Conservation (phyloP, 2,329 filamentous ascomycete genomes). For the Pseudogymnoascus sp. region DNA sequence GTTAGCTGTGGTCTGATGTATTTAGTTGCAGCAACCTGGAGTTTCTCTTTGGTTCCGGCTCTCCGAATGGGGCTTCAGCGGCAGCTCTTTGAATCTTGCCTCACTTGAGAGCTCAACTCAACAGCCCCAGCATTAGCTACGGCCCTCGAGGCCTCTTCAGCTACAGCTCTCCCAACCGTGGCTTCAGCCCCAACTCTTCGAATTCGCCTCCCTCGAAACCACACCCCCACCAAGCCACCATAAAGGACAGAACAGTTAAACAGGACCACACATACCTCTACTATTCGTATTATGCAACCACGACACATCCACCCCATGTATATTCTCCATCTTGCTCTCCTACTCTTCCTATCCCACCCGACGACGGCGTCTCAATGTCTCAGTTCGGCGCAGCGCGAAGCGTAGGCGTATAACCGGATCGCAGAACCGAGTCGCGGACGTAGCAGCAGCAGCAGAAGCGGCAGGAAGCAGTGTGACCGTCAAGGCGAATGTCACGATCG, state of each 20-base stretch:
- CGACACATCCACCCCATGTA: conserved; percentile 27
- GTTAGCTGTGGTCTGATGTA: conserved; percentile 11
- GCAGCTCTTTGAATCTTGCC: neutral
- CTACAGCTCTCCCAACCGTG: neutral
- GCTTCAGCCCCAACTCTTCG: neutral
- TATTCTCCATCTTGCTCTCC: conserved; percentile 23
- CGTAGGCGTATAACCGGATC: neutral
- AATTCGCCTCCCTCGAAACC: neutral
- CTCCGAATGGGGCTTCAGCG: neutral
- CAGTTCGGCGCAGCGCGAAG: neutral
- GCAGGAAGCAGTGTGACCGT: neutral
- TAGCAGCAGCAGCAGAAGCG: neutral
- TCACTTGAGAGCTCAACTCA: neutral
- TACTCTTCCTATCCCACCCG: neutral
- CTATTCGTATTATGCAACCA: conserved; percentile 26
- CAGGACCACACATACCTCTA: conserved; percentile 20
- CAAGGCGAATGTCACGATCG: conserved; percentile 5
- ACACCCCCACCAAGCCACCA: neutral
- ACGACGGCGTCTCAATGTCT: neutral
- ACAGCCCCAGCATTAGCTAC: neutral
- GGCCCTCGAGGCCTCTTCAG: neutral
- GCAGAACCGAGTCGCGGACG: neutral
- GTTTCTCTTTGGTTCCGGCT: neutral
- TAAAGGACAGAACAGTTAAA: conserved; percentile 6
- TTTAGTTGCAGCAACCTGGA: conserved; percentile 14